A percentile compares a stretch with the other conserved stretches of the same genome.
Evolutionary conservation across 768 basidiomycete genomes (phyloP).

Genomic region (Serpula lacrymans): DNA sequence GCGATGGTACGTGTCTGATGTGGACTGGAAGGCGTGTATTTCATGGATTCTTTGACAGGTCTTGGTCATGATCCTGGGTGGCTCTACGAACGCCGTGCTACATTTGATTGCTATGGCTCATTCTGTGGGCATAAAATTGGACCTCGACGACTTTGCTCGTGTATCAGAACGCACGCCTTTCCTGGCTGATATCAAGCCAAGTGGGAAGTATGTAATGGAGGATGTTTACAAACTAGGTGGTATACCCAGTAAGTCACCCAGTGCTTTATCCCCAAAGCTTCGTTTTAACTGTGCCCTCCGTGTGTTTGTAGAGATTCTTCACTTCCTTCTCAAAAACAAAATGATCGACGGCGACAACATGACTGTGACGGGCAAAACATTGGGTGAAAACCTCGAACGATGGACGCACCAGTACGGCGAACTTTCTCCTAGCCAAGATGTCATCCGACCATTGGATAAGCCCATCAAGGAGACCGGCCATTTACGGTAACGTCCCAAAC

Average conservation of each 20-base stretch:
- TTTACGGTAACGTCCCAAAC: slow-evolving; percentile 65
- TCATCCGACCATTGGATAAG: slow-evolving; percentile 82
- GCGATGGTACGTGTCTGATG: slow-evolving; percentile 69
- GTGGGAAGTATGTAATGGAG: slow-evolving; percentile 98
- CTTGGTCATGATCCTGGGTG: slow-evolving; percentile 94
- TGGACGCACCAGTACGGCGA: slow-evolving; percentile 83
- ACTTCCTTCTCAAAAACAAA: slow-evolving; percentile 81
- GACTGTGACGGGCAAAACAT: slow-evolving; percentile 87
- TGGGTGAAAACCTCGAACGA: slow-evolving; percentile 89
- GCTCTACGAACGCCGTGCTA: slow-evolving; percentile 96
- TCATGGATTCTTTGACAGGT: slow-evolving; percentile 48
- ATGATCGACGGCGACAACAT: slow-evolving; percentile 87
- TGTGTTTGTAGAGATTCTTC: slow-evolving; percentile 63
- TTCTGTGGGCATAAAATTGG: slow-evolving; percentile 86
- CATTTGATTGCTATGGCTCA: slow-evolving; percentile 97
- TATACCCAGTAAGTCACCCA: slow-evolving; percentile 72
- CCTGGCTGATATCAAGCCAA: slow-evolving; percentile 94
- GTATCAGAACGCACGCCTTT: slow-evolving; percentile 93
- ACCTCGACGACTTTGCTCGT: slow-evolving; percentile 88
- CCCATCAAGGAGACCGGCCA: slow-evolving; percentile 91
- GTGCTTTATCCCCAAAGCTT: neutral
- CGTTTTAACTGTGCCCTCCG: neutral
- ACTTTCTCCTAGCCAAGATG: slow-evolving; percentile 69
- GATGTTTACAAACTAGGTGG: slow-evolving; percentile 95
- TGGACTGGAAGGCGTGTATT: neutral